Evolutionary conservation across 2,329 filamentous ascomycete genomes (phyloP), one percentile per base, ranked within the genome.

Genomic region (Coniosporium tulheliwenetii): DNA sequence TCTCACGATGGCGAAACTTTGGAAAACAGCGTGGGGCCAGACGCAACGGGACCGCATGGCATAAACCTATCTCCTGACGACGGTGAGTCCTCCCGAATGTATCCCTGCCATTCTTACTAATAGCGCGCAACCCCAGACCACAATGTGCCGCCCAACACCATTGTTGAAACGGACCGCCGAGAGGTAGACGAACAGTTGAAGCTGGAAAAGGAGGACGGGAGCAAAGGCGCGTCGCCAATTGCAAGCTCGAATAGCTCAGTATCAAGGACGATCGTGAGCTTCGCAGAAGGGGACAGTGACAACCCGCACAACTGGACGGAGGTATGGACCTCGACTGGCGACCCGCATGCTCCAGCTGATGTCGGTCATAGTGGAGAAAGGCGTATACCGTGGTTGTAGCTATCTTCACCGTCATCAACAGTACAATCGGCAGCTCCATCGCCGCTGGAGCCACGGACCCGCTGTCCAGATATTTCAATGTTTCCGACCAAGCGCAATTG

Each of bases 371-470:
- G 16, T 38, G 33, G 39, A 73, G 66, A 49, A 82, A 81, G 52
- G 47, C 58, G 1, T 59, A 63, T 32, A 65, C 81, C 5, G 51
- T 79, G 2, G 50, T 73, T 19, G 65, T 71, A 0, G 69, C 70
- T 1, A 73, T 76, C 59, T 53, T 71, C 46, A 65, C 70, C 40
- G 76, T 82, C 36, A 64, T 81, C 52, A 84, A 84, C 55, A 76
- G 71, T 19, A 82, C 67, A 0, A 70, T 78, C 42, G 77, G 75
- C 56, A 52, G 58, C 0, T 57, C 63, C 8, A 57, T 52, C n/a
- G 56, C 54, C 8, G 42, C 50, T 5, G 69, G 69, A 8, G 61
- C 81, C 12, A 69, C 70, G 52, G 45, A 57, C 7, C 59, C 62
- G 13, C 80, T 78, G 46, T 63, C 64, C 29, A 68, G 79, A 34